phyloP scores from a whole-genome alignment of 257 asterid genomes.

The Voacanga thouarsii region DNA sequence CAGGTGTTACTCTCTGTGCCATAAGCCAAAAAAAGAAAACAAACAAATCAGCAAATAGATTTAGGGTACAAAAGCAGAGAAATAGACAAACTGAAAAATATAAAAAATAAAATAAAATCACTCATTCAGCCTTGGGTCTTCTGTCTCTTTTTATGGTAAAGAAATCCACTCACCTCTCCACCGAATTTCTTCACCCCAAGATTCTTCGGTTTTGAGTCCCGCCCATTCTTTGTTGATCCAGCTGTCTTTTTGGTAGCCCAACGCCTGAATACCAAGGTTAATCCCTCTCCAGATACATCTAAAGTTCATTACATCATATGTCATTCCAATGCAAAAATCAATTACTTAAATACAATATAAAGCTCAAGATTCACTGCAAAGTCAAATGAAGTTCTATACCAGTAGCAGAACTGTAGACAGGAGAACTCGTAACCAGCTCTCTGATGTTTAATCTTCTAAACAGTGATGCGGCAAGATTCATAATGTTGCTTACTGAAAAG shows the following conservation, averaged over 20 bases:
- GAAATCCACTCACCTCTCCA: slow-evolving; percentile 65
- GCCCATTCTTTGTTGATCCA: slow-evolving; percentile 91
- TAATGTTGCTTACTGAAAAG: not conserved
- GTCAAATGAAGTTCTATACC: slow-evolving; percentile 33
- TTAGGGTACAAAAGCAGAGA: not conserved
- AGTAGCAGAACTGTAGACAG: slow-evolving; percentile 49
- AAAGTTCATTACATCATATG: not conserved
- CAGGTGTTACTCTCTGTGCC: slow-evolving; percentile 80
- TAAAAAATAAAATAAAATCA: no score
- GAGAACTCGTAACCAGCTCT: slow-evolving; percentile 44
- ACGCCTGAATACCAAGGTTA: slow-evolving; percentile 70
- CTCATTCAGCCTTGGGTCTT: no score
- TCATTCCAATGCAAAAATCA: not conserved
- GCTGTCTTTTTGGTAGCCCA: slow-evolving; percentile 93
- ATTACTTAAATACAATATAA: not conserved
- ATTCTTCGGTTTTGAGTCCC: slow-evolving; percentile 80
- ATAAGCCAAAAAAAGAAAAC: not conserved
- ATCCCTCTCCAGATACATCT: slow-evolving; percentile 73
- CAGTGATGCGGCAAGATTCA: slow-evolving; percentile 25
- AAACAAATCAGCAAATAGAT: not conserved
- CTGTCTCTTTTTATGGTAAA: not conserved
- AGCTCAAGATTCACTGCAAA: not conserved
- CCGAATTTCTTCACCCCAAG: slow-evolving; percentile 92
- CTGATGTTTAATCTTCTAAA: slow-evolving; percentile 55
- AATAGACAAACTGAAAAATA: not conserved